phyloP scores from a whole-genome alignment of 2,329 filamentous ascomycete genomes.

The Xylariomycetidae sp. region DNA sequence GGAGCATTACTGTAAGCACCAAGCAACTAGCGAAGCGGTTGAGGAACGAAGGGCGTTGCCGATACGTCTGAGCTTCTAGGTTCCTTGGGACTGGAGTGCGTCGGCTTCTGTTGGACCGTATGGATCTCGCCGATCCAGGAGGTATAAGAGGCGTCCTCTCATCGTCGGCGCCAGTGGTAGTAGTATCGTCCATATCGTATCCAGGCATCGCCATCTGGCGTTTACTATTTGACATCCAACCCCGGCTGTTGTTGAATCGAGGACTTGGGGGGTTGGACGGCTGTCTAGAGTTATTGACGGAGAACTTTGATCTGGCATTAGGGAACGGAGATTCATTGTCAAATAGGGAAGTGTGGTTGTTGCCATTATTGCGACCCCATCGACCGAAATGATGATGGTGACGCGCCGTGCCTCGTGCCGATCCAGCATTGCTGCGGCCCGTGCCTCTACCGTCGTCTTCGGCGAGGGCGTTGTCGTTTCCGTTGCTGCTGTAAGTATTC shows the following conservation, averaged over 20 bases:
- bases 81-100: slow-evolving; percentile 54
- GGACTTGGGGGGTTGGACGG: slow-evolving; percentile 69
- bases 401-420: slow-evolving; percentile 61
- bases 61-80: slow-evolving; percentile 68
- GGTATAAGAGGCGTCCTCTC: slow-evolving; percentile 79
- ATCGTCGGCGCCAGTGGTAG: slow-evolving; percentile 70
- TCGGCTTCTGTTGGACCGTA: slow-evolving; percentile 53
- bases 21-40: slow-evolving; percentile 80
- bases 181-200: slow-evolving; percentile 79
- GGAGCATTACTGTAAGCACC: slow-evolving; percentile 74
- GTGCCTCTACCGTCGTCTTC: slow-evolving; percentile 65
- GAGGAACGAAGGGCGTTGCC: slow-evolving; percentile 58
- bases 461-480: slow-evolving; percentile 48
- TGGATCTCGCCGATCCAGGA: slow-evolving; percentile 51
- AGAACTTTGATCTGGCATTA: slow-evolving; percentile 59
- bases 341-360: slow-evolving; percentile 67
- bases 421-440: slow-evolving; percentile 56
- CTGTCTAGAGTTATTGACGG: slow-evolving; percentile 52
- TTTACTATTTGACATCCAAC: slow-evolving; percentile 33
- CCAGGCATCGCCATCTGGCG: slow-evolving; percentile 57
- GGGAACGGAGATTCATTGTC: slow-evolving; percentile 76
- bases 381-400: slow-evolving; percentile 73
- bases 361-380: slow-evolving; percentile 65
- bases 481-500: slow-evolving; percentile 66
- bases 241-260: slow-evolving; percentile 35